phyloP scores from a whole-genome alignment of 2,329 filamentous ascomycete species.

The Neonectria coccinea region DNA sequence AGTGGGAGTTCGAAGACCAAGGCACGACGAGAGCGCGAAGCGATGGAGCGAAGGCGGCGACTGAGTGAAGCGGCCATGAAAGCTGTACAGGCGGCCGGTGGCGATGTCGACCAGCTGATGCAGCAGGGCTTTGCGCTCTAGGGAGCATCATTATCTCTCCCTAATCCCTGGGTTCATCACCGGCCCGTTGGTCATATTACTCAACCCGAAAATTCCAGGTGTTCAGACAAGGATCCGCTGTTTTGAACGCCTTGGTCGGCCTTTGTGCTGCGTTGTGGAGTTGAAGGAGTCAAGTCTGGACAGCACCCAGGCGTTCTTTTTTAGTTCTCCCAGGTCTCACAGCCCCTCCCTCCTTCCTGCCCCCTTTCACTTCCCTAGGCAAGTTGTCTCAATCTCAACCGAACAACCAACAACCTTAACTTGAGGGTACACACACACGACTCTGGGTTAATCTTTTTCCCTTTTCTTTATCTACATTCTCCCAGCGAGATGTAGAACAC shows the following conservation, averaged over 20 bases:
- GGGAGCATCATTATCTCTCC: background rate
- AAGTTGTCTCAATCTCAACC: background rate
- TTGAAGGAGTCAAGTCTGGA: constrained; percentile 18
- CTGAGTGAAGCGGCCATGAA: constrained; percentile 76
- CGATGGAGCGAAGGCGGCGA: constrained; percentile 77
- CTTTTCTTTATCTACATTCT: constrained; percentile 7
- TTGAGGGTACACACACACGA: background rate
- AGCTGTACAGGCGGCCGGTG: constrained; percentile 77
- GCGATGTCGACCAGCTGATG: constrained; percentile 68
- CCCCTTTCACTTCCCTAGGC: background rate
- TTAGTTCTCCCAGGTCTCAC: background rate
- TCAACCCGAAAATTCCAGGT: background rate
- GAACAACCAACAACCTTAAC: background rate
- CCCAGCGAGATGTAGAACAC: background rate
- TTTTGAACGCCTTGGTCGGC: background rate
- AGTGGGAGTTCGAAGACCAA: constrained; percentile 95
- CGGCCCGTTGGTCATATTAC: background rate
- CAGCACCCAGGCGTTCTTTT: constrained; percentile 11
- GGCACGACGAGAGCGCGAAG: constrained; percentile 89
- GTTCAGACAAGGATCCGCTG: background rate
- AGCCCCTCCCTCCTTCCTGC: constrained; percentile 1
- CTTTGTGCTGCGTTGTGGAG: constrained; percentile 8
- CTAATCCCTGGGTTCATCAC: background rate
- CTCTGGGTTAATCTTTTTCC: background rate
- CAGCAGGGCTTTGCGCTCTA: constrained; percentile 63